Conservation (phyloP, 1,139 yeast species). For the Candida labiduridarum region DNA sequence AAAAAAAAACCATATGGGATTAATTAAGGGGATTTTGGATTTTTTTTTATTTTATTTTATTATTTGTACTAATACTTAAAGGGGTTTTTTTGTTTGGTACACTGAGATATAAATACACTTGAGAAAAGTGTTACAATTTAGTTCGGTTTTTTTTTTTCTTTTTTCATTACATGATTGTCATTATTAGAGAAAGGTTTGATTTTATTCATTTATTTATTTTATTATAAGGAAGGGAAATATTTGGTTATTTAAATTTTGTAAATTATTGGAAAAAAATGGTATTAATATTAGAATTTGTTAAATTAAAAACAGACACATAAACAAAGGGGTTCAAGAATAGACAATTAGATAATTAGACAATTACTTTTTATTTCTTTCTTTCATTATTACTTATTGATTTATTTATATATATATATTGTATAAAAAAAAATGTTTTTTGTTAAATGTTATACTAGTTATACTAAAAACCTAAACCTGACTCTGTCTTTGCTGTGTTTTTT, state of each 20-base stretch:
- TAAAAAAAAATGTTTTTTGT: neutral
- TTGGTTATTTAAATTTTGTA: conserved; percentile 4
- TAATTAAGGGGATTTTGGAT: neutral
- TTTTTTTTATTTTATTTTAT: too few relatives aligned
- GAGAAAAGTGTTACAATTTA: neutral
- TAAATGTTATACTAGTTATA: neutral
- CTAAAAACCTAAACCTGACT: neutral
- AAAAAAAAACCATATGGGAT: neutral
- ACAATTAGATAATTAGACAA: neutral
- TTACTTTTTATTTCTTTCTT: conserved; percentile 3
- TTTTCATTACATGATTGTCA: neutral
- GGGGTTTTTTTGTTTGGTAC: neutral
- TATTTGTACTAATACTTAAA: neutral
- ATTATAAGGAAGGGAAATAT: conserved; percentile 3
- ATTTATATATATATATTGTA: neutral
- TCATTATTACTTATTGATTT: neutral
- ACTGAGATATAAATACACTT: neutral
- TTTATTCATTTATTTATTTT: neutral
- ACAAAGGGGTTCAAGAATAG: conserved; percentile 6
- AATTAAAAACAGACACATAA: neutral
- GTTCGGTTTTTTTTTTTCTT: neutral
- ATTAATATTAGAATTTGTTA: neutral
- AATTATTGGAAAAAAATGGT: too few relatives aligned
- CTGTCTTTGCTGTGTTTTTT: too few relatives aligned
- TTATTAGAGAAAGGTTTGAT: conserved; percentile 3